Conservation (phyloP, 75 land plant genomes). For the Gnetum montanum region DNA sequence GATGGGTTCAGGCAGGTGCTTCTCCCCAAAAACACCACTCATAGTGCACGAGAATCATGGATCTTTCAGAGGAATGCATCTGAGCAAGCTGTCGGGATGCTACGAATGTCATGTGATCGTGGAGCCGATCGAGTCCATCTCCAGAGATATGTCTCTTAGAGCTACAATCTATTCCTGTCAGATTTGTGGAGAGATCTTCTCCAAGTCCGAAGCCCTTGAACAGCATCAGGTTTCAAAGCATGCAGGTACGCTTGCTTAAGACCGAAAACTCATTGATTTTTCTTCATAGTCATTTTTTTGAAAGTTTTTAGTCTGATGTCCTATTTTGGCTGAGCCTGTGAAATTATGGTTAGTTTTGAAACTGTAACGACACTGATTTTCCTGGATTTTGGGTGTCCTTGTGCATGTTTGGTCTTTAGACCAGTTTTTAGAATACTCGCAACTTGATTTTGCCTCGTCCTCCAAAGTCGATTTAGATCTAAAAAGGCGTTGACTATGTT, state of each 20-base stretch:
- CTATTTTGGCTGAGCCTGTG: neutral
- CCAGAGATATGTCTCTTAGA: slow-evolving; percentile 42
- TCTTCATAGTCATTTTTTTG: neutral
- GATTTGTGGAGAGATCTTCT: slow-evolving; percentile 56
- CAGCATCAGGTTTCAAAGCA: slow-evolving; percentile 56
- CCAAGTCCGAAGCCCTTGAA: slow-evolving; percentile 49
- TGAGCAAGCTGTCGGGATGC: slow-evolving; percentile 56
- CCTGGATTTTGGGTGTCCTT: too few relatives aligned
- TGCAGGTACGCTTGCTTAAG: slow-evolving; percentile 35
- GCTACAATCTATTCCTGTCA: slow-evolving; percentile 34
- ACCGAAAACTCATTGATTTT: neutral
- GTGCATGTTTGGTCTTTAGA: too few relatives aligned
- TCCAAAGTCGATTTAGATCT: too few relatives aligned
- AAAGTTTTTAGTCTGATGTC: neutral
- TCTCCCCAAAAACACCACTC: slow-evolving; percentile 3
- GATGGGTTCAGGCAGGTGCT: slow-evolving; percentile 5
- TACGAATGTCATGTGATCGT: slow-evolving; percentile 63
- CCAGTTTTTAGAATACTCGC: too few relatives aligned
- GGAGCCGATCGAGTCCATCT: slow-evolving; percentile 41
- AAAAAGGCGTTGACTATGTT: too few relatives aligned
- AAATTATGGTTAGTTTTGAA: neutral
- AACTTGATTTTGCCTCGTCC: too few relatives aligned
- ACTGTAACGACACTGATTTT: too few relatives aligned
- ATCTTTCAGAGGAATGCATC: slow-evolving; percentile 36
- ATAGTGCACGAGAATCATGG: slow-evolving; percentile 12